Evolutionary conservation across 139 green algal species (phyloP), one percentile per base, ranked within the genome.

Genomic region (Chlorella sp.): DNA sequence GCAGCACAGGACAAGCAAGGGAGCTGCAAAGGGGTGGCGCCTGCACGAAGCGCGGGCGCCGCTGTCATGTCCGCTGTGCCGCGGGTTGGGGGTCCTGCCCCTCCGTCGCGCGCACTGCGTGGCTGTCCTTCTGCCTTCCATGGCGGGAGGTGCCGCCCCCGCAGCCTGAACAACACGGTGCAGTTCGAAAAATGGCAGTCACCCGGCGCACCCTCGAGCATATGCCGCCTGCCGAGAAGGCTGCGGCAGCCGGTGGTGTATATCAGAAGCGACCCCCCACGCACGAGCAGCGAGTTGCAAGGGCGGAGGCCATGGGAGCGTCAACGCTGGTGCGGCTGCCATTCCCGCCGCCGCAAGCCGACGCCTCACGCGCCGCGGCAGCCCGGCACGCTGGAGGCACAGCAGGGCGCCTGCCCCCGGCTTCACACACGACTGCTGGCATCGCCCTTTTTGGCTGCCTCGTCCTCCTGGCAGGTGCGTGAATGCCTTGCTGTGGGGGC

Each of bases 401-500:
- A 69, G 42, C 79, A 85, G 71, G 15, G 3, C 2, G 2, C 3
- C 5, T 39, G 30, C 71, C 71, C 37, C 28, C 34, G 30, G 30
- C 61, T 2, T 30, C 3, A 21, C 60, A 78, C 30, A 48, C 78
- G 15, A 22, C 78, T 26, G 37, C 53, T 60, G 88, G 87, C 7
- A 78, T 39, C 7, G 36, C 34, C 34, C 73, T 92, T 1, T 95
- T 93, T 81, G 89, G 86, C 16, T 66, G 30, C 30, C 34, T 94
- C 26, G 37, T 93, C 28, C 95, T 93, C 75, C 78, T 93, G 5
- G 81, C 86, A 53, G 83, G 71, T 57, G 82, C 57, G 28, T 68
- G 61, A 5, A 57, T 57, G 48, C 48, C 48, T 57, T 57, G 48
- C 48, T 57, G 5, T 9, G 48, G 12, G 71, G 28, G 12, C 5